Evolutionary conservation across 345 rosid genomes (phyloP), one percentile per base, ranked within the genome.

Genomic region (Tarenaya hassleriana): DNA sequence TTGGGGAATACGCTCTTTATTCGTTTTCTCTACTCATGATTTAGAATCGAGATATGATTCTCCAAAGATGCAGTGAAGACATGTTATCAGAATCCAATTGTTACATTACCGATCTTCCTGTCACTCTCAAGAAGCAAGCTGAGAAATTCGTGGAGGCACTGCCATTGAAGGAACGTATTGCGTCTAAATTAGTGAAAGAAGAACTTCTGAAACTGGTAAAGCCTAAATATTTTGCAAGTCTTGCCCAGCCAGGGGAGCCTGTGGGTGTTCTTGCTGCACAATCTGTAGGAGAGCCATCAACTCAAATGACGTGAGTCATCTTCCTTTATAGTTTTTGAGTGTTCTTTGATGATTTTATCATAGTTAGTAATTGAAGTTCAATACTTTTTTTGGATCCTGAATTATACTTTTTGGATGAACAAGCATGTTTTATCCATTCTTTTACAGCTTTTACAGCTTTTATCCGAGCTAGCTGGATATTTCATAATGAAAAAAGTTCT

Each of bases 211-310:
- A 81, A 38, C 69, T 84, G 53, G 56, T 88, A 69, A 73, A 78
- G 70, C 80, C 77, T 61, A 88, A 81, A 58, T 92, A 73, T 67
- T 63, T 83, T 53, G 71, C 74, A 19, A 84, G 96, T 72, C 98
- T 92, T 50, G 98, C 95, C 19, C 96, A 88, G 74, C 98, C 96
- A 37, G 98, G 98, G 50, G 98, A 92, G 70, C 94, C 98, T 15
- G 95, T 92, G 50, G 98, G 98, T 61, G 82, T 92, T 66, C 94
- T 92, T 71, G 96, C 98, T 58, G 84, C 94, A 56, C 98, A 92
- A 54, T 92, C 98, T 66, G 98, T 92, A 4, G 98, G 98, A 66
- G 98, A 92, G 76, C 98, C 98, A 52, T 92, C 98, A 10, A 92
- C 98, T 55, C 98, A 92, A 63, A 92, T 92, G 98, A 88, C 98